A percentile compares a stretch with the other conserved stretches of the same genome.
Evolutionary conservation across 768 basidiomycete genomes (phyloP).

Genomic region (Leccinellum luteum): DNA sequence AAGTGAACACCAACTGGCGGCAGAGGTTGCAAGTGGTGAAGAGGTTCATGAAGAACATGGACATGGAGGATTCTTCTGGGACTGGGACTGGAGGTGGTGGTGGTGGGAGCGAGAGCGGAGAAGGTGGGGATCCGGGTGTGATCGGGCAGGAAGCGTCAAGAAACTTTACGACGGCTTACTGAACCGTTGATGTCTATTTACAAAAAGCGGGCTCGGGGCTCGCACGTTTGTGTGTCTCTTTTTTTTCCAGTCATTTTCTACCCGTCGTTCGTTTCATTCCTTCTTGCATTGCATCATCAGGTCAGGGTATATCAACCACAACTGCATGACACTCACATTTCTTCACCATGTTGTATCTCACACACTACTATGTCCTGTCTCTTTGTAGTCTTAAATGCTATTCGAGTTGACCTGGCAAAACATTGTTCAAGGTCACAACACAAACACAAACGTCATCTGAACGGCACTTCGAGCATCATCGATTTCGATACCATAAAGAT

Average conservation of each 20-base stretch:
- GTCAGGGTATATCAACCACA: slow-evolving; percentile 11
- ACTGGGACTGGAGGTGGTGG: slow-evolving; percentile 21
- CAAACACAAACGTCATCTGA: too few relatives aligned
- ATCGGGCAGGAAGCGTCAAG: slow-evolving; percentile 51
- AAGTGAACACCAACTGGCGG: slow-evolving; percentile 90
- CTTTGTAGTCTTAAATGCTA: slow-evolving; percentile 6
- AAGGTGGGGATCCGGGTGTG: slow-evolving; percentile 40
- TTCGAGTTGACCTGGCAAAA: neutral
- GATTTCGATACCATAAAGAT: too few relatives aligned
- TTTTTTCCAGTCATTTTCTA: neutral
- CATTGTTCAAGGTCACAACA: too few relatives aligned
- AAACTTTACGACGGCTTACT: slow-evolving; percentile 59
- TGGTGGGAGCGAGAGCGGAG: slow-evolving; percentile 13
- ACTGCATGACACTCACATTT: slow-evolving; percentile 5
- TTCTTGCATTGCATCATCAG: slow-evolving; percentile 9
- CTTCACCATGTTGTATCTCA: slow-evolving; percentile 12
- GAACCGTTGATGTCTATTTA: slow-evolving; percentile 3
- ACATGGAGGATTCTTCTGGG: slow-evolving; percentile 20
- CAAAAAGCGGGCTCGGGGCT: slow-evolving; percentile 3
- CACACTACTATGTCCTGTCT: neutral
- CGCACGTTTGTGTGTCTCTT: too few relatives aligned
- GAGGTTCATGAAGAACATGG: slow-evolving; percentile 46
- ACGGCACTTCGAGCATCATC: too few relatives aligned
- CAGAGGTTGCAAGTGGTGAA: slow-evolving; percentile 75
- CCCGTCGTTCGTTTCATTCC: slow-evolving; percentile 18